These are phyloP conservation scores for Pulveroboletus sp. DNA, from an alignment of 768 basidiomycete genomes.

Conservation along the genomic window DNA sequence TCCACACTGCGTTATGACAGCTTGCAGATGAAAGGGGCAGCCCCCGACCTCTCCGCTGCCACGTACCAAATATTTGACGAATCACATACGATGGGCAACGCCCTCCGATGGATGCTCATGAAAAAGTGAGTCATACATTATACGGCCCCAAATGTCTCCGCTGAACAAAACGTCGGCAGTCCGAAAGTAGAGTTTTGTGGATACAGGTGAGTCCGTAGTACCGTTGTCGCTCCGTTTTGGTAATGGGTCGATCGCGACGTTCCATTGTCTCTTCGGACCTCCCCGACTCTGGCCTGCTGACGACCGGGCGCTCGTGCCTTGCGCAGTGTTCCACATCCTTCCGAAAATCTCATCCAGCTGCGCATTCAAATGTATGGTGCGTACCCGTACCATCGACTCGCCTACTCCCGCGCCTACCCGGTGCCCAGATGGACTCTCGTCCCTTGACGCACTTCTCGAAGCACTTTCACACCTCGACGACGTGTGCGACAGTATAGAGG, in stretches of 20 bases:
- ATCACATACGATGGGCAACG: constrained; percentile 93
- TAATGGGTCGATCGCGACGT: neutral
- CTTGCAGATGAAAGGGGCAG: constrained; percentile 76
- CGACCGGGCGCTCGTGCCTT: neutral
- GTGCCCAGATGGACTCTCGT: constrained; percentile 73
- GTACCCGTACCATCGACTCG: constrained; percentile 28
- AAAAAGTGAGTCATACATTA: constrained; percentile 69
- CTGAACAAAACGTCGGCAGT: constrained; percentile 44
- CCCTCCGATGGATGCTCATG: constrained; percentile 97
- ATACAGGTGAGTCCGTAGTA: constrained; percentile 62
- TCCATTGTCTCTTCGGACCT: constrained; percentile 14
- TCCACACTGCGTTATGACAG: constrained; percentile 8
- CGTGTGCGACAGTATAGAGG: constrained; percentile 67
- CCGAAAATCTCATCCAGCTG: constrained; percentile 92
- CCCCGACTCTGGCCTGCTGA: neutral
- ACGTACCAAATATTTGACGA: constrained; percentile 93
- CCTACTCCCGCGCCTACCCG: neutral
- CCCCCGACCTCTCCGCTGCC: constrained; percentile 77
- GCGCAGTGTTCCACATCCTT: constrained; percentile 75
- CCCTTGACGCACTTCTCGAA: constrained; percentile 69
- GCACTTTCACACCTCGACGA: constrained; percentile 77
- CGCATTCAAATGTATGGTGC: constrained; percentile 99
- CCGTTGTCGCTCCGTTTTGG: neutral
- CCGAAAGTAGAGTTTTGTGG: constrained; percentile 98
- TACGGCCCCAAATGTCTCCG: neutral